phyloP scores from a whole-genome alignment of 2,329 filamentous ascomycete genomes.

The Dactylellina parvicollis region DNA sequence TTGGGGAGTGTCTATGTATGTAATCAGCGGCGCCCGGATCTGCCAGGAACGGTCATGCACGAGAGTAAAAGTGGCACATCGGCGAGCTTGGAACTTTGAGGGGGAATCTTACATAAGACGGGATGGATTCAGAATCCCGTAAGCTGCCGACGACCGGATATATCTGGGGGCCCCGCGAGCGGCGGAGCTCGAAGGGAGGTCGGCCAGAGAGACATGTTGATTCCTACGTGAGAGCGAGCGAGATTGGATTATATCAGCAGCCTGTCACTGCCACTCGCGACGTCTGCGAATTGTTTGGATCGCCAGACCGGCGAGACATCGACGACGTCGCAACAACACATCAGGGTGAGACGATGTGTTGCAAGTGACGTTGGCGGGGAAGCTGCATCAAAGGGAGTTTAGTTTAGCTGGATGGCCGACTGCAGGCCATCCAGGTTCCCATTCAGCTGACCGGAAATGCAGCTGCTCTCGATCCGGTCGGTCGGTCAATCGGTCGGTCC shows the following conservation, averaged over 20 bases:
- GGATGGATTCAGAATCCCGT: no score
- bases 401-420: constrained; percentile 17
- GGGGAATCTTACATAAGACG: constrained; percentile 49
- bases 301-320: not conserved
- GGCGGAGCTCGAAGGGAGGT: not conserved
- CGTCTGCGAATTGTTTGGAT: not conserved
- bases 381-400: constrained; percentile 17
- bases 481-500: not conserved
- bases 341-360: constrained; percentile 10
- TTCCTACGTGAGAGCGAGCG: no score
- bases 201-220: no score
- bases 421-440: constrained; percentile 17
- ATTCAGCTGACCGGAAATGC: not conserved
- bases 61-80: not conserved
- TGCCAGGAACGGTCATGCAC: not conserved
- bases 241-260: not conserved
- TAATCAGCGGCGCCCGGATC: not conserved
- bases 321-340: constrained; percentile 37
- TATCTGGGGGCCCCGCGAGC: not conserved
- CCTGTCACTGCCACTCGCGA: not conserved
- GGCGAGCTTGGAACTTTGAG: not conserved
- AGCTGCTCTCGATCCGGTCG: no score
- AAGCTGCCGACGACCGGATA: not conserved
- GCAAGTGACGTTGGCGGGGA: constrained; percentile 36
- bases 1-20: not conserved